Percentiles rank a stretch among this genome's conserved stretches.
Conservation (phyloP, 495 filamentous ascomycete species). For the Penicillium verhagenii region DNA sequence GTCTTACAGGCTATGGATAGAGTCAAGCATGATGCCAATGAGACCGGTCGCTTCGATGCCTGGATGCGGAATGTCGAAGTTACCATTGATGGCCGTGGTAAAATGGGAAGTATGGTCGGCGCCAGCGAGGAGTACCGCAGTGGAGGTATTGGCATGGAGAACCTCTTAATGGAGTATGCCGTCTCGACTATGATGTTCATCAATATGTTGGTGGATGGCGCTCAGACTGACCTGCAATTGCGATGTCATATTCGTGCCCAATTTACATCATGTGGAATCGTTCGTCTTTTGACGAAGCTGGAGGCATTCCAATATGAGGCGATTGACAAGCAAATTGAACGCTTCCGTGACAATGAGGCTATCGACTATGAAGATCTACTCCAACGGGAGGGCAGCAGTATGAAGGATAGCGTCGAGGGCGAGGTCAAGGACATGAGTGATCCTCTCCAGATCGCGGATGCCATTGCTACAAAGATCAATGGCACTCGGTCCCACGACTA, state of each 20-base stretch:
- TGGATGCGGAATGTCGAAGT: slow-evolving; percentile 99
- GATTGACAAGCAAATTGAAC: slow-evolving; percentile 97
- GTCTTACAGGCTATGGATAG: slow-evolving; percentile 92
- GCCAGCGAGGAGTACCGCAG: slow-evolving; percentile 96
- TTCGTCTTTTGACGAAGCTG: slow-evolving; percentile 94
- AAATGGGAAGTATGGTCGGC: slow-evolving; percentile 96
- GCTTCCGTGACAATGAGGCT: slow-evolving; percentile 88
- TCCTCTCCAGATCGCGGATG: slow-evolving; percentile 88
- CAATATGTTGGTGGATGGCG: slow-evolving; percentile 94
- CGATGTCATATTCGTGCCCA: slow-evolving; percentile 93
- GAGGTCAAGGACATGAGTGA: slow-evolving; percentile 94
- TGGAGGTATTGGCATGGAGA: slow-evolving; percentile 98
- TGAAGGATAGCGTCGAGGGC: slow-evolving; percentile 85
- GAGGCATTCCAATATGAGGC: slow-evolving; percentile 97
- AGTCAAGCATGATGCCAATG: slow-evolving; percentile 83
- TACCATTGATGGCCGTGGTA: slow-evolving; percentile 92
- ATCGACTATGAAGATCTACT: slow-evolving; percentile 98
- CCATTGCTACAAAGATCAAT: slow-evolving; percentile 82
- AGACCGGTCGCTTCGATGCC: slow-evolving; percentile 95
- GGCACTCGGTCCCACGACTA: slow-evolving; percentile 88
- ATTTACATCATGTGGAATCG: slow-evolving; percentile 94
- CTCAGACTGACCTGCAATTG: slow-evolving; percentile 82
- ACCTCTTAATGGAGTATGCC: slow-evolving; percentile 97
- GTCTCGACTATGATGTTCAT: slow-evolving; percentile 92
- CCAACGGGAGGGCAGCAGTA: slow-evolving; percentile 84